Base-by-base conservation (phyloP, 306 rosid species). In the Acacia melanoxylon region DNA sequence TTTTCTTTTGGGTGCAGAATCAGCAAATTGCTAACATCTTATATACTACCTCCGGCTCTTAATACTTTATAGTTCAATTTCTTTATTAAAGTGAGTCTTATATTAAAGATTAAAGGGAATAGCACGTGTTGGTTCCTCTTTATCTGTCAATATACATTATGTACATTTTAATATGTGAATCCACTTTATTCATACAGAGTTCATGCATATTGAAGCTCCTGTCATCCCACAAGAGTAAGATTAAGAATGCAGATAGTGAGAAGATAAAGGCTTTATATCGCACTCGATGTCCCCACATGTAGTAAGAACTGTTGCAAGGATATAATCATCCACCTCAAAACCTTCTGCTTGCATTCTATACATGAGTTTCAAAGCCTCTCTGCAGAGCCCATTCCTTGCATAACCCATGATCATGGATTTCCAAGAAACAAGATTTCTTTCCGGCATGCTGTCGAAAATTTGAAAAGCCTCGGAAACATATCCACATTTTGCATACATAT, bases 401-500 rank as follows among this genome's bases (percentile, higher is more conserved):
- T 91, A 93, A 35, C 94, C 90, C 88, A 95, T 77, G 41, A 95
- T 85, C 97, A 95, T 95, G 83, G 98, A 82, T 87, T 91, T 91
- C 99, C 99, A 95, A 54, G 96, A 89, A 72, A 95, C 92, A 86
- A 85, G 85, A 83, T 92, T 93, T 80, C 94, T 85, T 77, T 85
- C 94, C 0, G 95, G 98, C 96, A 95, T 95, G 86, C 76, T 86
- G 83, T 93, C 90, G 41, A 95, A 93, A 69, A 95, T 95, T 86
- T 75, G 92, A 62, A 78, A 86, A 27, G 99, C 99, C 73, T 93
- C 98, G 0, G 88, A 84, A 68, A 91, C 85, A 45, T 88, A 75
- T 83, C 99, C 99, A 27, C 96, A 91, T 88, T 89, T 95, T 11
- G 97, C 87, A 59, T 95, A 95, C 99, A 93, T 93, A 41, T 72